Evolutionary conservation across 805 yeast species (phyloP).

Genomic region (Ogataea degrootiae): DNA sequence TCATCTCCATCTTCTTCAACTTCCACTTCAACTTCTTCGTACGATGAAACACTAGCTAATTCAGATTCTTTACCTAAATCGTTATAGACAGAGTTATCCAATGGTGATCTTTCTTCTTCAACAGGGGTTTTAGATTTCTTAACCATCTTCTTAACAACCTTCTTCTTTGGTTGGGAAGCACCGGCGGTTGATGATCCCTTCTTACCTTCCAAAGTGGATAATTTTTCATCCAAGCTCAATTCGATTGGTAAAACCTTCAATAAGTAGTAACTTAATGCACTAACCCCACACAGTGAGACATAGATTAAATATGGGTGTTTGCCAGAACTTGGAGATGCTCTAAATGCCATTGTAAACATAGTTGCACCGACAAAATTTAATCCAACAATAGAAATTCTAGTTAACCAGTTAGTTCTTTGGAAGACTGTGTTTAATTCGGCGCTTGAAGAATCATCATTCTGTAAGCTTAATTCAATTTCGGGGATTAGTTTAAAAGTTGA

Average conservation of each 20-base stretch:
- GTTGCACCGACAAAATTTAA: constrained; percentile 47
- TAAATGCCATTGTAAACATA: constrained; percentile 52
- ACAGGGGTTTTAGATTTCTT: constrained; percentile 9
- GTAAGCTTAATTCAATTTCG: background rate
- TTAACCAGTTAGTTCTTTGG: constrained; percentile 13
- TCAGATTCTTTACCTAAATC: constrained; percentile 32
- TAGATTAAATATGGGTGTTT: constrained; percentile 74
- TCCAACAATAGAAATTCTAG: constrained; percentile 24
- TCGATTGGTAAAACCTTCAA: constrained; percentile 25
- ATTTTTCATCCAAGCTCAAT: too few relatives aligned
- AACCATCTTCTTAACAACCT: constrained; percentile 19
- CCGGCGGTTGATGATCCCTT: too few relatives aligned
- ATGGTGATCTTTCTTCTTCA: constrained; percentile 34
- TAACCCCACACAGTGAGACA: constrained; percentile 50
- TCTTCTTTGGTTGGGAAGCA: constrained; percentile 3
- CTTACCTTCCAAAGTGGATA: too few relatives aligned
- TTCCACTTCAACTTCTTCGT: constrained; percentile 24
- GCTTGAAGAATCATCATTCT: background rate
- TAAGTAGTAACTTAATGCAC: constrained; percentile 31
- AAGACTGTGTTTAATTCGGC: constrained; percentile 3
- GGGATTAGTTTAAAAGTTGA: constrained; percentile 20
- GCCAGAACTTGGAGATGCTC: constrained; percentile 47
- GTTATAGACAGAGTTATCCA: constrained; percentile 42
- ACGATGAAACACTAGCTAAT: constrained; percentile 14
- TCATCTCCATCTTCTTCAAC: constrained; percentile 24